phyloP scores from a whole-genome alignment of 352 stramenopile genomes.

The Pythium coloratum region DNA sequence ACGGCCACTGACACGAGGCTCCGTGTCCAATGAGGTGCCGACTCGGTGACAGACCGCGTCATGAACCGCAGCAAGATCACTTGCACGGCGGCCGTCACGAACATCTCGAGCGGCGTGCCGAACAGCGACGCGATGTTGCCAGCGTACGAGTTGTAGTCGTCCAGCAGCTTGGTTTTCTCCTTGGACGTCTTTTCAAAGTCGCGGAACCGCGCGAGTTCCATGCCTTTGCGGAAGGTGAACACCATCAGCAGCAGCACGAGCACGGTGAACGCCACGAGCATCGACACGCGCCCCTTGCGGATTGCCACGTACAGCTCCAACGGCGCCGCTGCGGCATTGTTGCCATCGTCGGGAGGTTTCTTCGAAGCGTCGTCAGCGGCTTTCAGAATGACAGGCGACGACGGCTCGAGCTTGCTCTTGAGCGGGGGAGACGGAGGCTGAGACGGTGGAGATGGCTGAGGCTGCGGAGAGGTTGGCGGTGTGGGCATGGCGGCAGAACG shows the following conservation, averaged over 20 bases:
- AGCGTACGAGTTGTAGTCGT: slow-evolving; percentile 1
- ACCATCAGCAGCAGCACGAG: not conserved
- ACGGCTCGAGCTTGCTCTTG: not conserved
- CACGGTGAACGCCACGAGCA: not conserved
- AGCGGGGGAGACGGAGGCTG: not conserved
- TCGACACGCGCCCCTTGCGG: not conserved
- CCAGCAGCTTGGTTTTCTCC: not conserved
- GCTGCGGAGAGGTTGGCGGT: not conserved
- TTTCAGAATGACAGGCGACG: not conserved
- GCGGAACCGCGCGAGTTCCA: not conserved
- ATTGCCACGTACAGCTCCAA: not conserved
- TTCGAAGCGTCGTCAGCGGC: not conserved
- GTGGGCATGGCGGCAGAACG: not conserved
- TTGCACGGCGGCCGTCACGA: not conserved
- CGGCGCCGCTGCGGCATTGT: not conserved
- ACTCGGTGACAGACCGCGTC: not conserved
- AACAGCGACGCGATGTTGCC: not conserved
- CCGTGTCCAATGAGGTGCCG: not conserved
- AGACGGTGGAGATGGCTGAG: not conserved
- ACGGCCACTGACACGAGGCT: not conserved
- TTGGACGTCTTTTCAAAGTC: not conserved
- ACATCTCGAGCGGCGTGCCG: not conserved
- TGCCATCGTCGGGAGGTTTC: not conserved
- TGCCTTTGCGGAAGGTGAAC: not conserved
- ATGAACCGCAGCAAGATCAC: not conserved